Evolutionary conservation across 169 alveolate genomes (phyloP).

Genomic region (Cryptosporidium muris): DNA sequence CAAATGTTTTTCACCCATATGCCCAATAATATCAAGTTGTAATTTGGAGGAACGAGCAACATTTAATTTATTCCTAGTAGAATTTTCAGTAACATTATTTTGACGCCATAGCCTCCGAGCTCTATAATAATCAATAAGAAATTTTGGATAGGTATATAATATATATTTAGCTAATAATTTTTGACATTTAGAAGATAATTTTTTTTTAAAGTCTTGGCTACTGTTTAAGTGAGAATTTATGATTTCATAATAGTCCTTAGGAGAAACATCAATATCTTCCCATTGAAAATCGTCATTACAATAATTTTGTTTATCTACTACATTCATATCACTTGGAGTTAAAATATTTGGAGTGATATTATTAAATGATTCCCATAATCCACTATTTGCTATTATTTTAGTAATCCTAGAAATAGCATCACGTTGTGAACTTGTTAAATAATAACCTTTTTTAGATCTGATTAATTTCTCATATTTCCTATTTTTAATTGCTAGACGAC

Average conservation of each 20-base stretch:
- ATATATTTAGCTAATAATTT: conserved; percentile 59
- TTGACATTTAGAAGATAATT: conserved; percentile 47
- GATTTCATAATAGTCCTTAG: background rate
- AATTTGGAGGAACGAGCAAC: conserved; percentile 35
- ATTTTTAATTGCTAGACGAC: conserved; percentile 28
- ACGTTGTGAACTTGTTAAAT: conserved; percentile 31
- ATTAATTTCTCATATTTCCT: conserved; percentile 46
- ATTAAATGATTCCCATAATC: conserved; percentile 42
- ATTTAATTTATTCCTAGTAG: conserved; percentile 28
- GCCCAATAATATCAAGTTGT: conserved; percentile 51
- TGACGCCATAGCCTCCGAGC: conserved; percentile 50
- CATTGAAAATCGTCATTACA: conserved; percentile 17
- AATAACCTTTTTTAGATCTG: conserved; percentile 22
- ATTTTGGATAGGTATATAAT: conserved; percentile 55
- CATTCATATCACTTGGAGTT: background rate
- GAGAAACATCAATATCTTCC: conserved; percentile 46
- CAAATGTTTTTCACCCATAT: conserved; percentile 35
- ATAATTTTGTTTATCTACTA: conserved; percentile 2
- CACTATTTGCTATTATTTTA: conserved; percentile 47
- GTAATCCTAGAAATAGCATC: conserved; percentile 40
- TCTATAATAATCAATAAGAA: conserved; percentile 38
- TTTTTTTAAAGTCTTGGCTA: conserved; percentile 8
- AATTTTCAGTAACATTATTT: background rate
- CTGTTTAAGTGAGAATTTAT: background rate
- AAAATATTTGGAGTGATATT: conserved; percentile 48